Evolutionary conservation across 1,284 basidiomycete species (phyloP), one percentile per base, ranked within the genome.

Genomic region (Ceratobasidium sp.): DNA sequence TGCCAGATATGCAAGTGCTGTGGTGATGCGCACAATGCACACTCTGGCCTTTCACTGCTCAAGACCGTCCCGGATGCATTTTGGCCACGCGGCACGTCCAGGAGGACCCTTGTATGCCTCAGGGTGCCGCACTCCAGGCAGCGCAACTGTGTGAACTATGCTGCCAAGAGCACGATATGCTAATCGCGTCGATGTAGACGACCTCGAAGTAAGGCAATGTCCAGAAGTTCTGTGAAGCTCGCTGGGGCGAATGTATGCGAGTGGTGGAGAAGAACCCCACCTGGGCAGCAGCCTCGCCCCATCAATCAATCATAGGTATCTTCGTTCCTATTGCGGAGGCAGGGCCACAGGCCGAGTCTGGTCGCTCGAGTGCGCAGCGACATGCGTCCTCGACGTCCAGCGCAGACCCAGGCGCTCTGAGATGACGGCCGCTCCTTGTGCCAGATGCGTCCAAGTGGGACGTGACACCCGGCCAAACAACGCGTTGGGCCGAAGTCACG

Each of bases 271-370:
- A 57, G 28, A 30, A 18, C 28, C 28, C 11, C 54, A 11, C 2
- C 7, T 28, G 46, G 62, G 43, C 62, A 23, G 58, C 58, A 52
- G 49, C 62, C 62, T 66, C 62, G 32, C 62, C 62, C 62, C 30
- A 66, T 66, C 62, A 26, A 66, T 66, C 62, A 66, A 52, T 52
- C 49, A 23, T 21, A 52, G 49, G 11, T 49, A 59, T 66, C 46
- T 16, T 32, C 62, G 18, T 41, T 44, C 47, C 28, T 30, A 8
- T 35, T 49, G 21, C 26, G 9, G 1, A 32, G 9, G n/a, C 43
- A n/a, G 13, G 47, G 41, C 41, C 23, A 61, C n/a, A 59, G 57
- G 18, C 57, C 38, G 57, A 23, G 7, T 8, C 47, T 9, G n/a
- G n/a, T n/a, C n/a, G n/a, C n/a, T n/a, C n/a, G n/a, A n/a, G n/a